Evolutionary conservation across 495 filamentous ascomycete species (phyloP).

Genomic region (Penicillium crystallinum): DNA sequence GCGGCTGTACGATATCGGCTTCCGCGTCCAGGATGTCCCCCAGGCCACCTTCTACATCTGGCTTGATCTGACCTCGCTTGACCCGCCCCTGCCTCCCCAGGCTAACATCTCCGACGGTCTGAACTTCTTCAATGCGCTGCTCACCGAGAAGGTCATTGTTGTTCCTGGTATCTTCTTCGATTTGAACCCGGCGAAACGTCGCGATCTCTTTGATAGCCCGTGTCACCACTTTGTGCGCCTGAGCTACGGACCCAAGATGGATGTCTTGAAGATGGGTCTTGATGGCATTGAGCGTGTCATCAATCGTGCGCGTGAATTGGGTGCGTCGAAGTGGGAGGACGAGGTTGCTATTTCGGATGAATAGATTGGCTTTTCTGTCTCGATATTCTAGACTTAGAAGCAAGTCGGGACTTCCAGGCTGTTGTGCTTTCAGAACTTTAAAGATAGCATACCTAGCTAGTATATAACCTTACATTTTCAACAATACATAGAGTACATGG

Average conservation of each 20-base stretch:
- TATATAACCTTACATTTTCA: too few species aligned
- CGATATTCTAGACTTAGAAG: neutral
- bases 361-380: constrained; percentile 11
- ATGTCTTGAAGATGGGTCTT: constrained; percentile 74
- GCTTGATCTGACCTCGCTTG: constrained; percentile 56
- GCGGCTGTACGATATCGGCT: constrained; percentile 77
- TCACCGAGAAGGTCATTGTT: constrained; percentile 90
- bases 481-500: too few species aligned
- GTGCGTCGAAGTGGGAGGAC: constrained; percentile 31
- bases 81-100: constrained; percentile 32
- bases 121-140: constrained; percentile 92
- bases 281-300: constrained; percentile 83
- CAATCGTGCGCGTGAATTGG: constrained; percentile 35
- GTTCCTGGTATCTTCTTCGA: constrained; percentile 85
- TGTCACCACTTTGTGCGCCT: constrained; percentile 94
- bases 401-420: neutral
- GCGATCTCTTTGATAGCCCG: constrained; percentile 90
- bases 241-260: constrained; percentile 88
- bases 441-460: too few species aligned
- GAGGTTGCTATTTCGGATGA: constrained; percentile 41
- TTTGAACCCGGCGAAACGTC: constrained; percentile 80
- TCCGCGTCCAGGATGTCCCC: constrained; percentile 70
- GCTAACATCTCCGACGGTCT: constrained; percentile 81
- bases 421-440: too few species aligned
- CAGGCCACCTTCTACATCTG: constrained; percentile 93